phyloP scores from a whole-genome alignment of 257 asterid genomes.

The Nicotiana noctiflora region DNA sequence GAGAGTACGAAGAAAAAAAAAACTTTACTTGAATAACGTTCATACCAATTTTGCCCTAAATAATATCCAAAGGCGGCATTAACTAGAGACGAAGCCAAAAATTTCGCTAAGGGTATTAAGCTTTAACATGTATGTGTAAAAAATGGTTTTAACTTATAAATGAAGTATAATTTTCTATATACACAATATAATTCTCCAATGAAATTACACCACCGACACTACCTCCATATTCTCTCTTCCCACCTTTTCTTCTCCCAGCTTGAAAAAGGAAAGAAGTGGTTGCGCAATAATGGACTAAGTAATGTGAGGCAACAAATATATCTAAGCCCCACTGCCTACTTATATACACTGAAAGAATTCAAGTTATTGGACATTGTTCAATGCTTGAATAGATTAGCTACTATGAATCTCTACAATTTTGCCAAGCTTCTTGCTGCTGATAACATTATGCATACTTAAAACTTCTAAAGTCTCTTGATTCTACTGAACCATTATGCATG shows the following conservation, averaged over 20 bases:
- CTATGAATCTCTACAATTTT: neutral
- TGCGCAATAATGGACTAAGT: neutral
- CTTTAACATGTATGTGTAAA: no score
- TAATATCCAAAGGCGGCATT: no score
- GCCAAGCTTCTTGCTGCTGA: neutral
- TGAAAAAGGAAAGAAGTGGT: conserved; percentile 3
- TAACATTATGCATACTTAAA: neutral
- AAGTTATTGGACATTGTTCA: neutral
- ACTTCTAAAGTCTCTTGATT: neutral
- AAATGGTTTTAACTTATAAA: no score
- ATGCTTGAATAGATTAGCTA: neutral
- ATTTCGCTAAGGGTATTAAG: no score
- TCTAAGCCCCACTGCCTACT: neutral
- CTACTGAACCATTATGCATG: neutral
- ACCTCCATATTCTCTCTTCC: neutral
- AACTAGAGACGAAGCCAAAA: no score
- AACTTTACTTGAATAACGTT: no score
- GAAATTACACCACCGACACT: neutral
- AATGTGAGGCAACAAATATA: neutral
- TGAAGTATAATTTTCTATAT: no score
- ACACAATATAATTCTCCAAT: no score
- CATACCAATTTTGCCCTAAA: no score
- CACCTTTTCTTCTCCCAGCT: neutral
- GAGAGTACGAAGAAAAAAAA: no score
- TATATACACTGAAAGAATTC: neutral